Percentiles rank a stretch among this genome's conserved stretches.
These are phyloP conservation scores for Byssothecium circinans DNA, from an alignment of 2,329 filamentous ascomycete genomes.

Conservation along the genomic window DNA sequence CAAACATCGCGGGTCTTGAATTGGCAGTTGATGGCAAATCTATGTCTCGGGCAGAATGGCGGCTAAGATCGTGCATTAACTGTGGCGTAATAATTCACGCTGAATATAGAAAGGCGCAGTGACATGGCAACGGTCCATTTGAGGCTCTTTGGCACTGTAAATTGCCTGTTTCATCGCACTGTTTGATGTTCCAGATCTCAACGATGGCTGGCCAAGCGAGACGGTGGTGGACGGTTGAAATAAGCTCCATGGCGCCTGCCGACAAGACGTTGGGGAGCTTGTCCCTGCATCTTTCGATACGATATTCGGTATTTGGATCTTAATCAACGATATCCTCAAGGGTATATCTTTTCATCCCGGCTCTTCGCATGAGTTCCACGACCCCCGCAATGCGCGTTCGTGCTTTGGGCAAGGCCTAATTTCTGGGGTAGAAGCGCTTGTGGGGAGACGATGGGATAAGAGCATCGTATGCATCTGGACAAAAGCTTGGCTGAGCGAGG, in stretches of 20 bases:
- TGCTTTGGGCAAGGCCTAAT: not conserved
- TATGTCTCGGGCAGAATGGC: not conserved
- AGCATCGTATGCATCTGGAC: conserved; percentile 1
- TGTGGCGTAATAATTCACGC: not conserved
- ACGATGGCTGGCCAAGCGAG: not conserved
- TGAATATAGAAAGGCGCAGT: not conserved
- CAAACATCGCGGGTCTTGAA: not conserved
- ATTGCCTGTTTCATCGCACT: not conserved
- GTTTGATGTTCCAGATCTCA: not conserved
- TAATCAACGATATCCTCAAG: not conserved
- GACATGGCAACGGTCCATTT: not conserved
- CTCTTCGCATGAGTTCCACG: conserved; percentile 1
- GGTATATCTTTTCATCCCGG: not conserved
- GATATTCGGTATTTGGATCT: not conserved
- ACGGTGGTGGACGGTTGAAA: not conserved
- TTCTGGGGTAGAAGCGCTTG: not conserved
- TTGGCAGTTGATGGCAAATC: not conserved
- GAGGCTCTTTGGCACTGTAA: not conserved
- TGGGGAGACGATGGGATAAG: not conserved
- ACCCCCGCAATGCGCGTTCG: conserved; percentile 2
- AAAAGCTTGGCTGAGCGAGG: not conserved
- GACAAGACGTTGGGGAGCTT: not conserved
- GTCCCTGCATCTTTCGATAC: not conserved
- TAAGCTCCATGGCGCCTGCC: conserved; percentile 5
- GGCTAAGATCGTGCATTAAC: not conserved